A percentile compares a stretch with the other conserved stretches of the same genome.
These are phyloP conservation scores for Pseudogymnoascus destructans DNA, from an alignment of 2,329 filamentous ascomycete genomes.

Conservation along the genomic window DNA sequence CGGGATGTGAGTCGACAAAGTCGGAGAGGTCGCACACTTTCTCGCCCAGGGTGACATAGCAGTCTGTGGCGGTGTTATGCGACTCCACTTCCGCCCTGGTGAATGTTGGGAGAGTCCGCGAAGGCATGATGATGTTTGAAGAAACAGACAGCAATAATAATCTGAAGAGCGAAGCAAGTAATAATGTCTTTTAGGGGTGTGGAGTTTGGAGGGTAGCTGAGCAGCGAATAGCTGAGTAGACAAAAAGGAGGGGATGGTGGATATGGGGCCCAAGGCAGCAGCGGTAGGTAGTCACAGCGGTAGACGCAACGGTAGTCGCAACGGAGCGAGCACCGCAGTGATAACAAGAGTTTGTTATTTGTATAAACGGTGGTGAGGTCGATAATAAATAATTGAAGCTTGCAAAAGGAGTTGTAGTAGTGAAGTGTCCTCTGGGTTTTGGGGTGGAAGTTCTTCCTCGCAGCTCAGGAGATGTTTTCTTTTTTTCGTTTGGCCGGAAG, in stretches of 20 bases:
- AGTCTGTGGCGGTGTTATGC: constrained; percentile 69
- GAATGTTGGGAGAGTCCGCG: constrained; percentile 70
- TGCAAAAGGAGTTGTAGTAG: not conserved
- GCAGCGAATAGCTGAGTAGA: not conserved
- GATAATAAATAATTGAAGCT: not conserved
- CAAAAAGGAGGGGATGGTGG: not conserved
- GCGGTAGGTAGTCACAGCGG: no score
- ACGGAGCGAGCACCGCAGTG: not conserved
- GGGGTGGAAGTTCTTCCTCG: not conserved
- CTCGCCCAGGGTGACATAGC: constrained; percentile 79
- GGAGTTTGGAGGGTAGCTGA: not conserved
- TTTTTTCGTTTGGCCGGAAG: constrained; percentile 1
- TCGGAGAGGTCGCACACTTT: constrained; percentile 94
- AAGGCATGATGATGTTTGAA: constrained; percentile 47
- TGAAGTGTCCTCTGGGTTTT: not conserved
- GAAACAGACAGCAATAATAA: not conserved
- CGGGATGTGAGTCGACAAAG: constrained; percentile 82
- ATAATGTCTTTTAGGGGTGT: not conserved
- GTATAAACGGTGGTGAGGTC: not conserved
- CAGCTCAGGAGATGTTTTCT: constrained; percentile 2
- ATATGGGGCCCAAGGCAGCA: not conserved
- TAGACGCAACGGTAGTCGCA: not conserved
- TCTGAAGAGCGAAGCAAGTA: not conserved
- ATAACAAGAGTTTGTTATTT: not conserved
- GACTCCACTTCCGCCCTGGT: constrained; percentile 66